Base-by-base conservation (phyloP, 2,329 filamentous ascomycete species). In the Fusarium sp. region DNA sequence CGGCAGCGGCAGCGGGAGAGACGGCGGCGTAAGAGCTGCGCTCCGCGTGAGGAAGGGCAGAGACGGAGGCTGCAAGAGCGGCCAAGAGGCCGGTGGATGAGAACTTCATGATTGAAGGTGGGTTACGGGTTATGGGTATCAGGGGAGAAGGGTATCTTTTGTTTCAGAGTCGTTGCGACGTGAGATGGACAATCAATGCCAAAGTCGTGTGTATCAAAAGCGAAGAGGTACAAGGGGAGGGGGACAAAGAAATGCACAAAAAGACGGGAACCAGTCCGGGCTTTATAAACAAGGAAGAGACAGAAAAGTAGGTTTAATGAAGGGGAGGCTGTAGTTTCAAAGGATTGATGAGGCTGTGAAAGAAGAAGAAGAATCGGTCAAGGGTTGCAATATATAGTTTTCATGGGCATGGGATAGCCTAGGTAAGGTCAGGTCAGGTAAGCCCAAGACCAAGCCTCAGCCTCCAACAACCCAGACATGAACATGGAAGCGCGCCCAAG, bases 21-120 rank as follows among this genome's bases (percentile, higher is more conserved):
- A 43, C 44, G 11, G 43, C 15, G 13, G 56, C 37, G 33, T 61
- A 57, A 35, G 57, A 53, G 48, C 48, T 39, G 48, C 60, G 56
- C 17, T 57, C 36, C 14, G 42, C 23, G 32, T 62, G 45, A 39
- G 66, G 66, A 15, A 67, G 55, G 14, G 59, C 66, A 41, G 63
- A 61, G 23, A 46, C 57, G 32, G 64, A 53, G 32, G 65, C 44
- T 36, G 60, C 46, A 32, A 69, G 55, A 15, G 57, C 36, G 38
- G 67, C 65, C 52, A 62, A 46, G 35, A 69, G 62, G 63, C 67
- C 47, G 31, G 65, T 36, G 14, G 49, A 25, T 31, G 65, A 51
- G 45, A 63, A 65, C 60, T 69, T 69, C 67, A 69, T 69, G 11
- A 35, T 52, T 52, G 49, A 33, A 17, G 15, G 31, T 25, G 41